A percentile compares a stretch with the other conserved stretches of the same genome.
These are phyloP conservation scores for Aphanocladium album DNA, from an alignment of 2,329 filamentous ascomycete species.

Conservation along the genomic window DNA sequence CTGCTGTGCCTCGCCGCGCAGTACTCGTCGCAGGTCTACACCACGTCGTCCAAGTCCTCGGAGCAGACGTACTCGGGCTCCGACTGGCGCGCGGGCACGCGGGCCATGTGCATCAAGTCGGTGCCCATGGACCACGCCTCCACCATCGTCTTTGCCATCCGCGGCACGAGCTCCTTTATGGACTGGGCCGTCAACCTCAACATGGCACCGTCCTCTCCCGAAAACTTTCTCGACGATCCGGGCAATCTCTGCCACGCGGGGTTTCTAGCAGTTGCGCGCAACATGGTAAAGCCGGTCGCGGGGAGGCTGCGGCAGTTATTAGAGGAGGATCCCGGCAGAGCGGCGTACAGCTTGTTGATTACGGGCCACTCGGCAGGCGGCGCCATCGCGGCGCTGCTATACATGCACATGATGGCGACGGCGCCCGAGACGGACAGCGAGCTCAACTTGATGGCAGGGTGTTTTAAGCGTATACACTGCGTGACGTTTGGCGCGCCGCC, in stretches of 20 bases:
- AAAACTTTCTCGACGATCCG: slow-evolving; percentile 69
- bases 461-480: slow-evolving; percentile 77
- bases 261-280: slow-evolving; percentile 69
- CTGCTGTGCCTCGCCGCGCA: slow-evolving; percentile 73
- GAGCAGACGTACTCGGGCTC: slow-evolving; percentile 53
- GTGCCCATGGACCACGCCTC: slow-evolving; percentile 72
- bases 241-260: slow-evolving; percentile 77
- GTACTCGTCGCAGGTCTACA: slow-evolving; percentile 72
- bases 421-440: slow-evolving; percentile 55
- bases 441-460: slow-evolving; percentile 61
- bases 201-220: slow-evolving; percentile 59
- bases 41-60: slow-evolving; percentile 52
- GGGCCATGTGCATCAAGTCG: slow-evolving; percentile 80
- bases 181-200: slow-evolving; percentile 85
- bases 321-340: slow-evolving; percentile 63
- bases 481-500: slow-evolving; percentile 82
- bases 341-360: slow-evolving; percentile 67
- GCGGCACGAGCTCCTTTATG: slow-evolving; percentile 73
- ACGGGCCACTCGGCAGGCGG: slow-evolving; percentile 86
- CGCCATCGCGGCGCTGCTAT: slow-evolving; percentile 74
- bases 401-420: slow-evolving; percentile 70
- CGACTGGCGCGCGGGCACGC: slow-evolving; percentile 69
- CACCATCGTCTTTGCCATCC: slow-evolving; percentile 77
- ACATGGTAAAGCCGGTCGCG: slow-evolving; percentile 71
- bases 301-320: slow-evolving; percentile 63